Evolutionary conservation across 176 grass and related monocot species (phyloP), one percentile per base, ranked within the genome.

Genomic region (Tillandsia leiboldiana): DNA sequence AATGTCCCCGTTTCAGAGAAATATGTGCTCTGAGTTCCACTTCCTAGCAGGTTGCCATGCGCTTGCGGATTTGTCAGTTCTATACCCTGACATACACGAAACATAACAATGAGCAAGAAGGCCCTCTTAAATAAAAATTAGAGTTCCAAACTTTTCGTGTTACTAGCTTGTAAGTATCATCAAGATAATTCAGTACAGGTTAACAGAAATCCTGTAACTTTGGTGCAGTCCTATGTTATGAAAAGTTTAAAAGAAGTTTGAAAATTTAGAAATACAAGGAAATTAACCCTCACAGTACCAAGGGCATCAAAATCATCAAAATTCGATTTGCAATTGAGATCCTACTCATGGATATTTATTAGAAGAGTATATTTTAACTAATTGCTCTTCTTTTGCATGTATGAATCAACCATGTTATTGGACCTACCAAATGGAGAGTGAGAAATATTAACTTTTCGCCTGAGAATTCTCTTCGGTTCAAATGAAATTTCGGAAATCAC

Each of bases 1-100:
- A 87, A 87, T 69, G 91, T 85, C 6, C 87, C 81, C 0, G 74
- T 83, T 67, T 87, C 84, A 0, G 91, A 90, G 77, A 96, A 90
- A 53, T 85, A 90, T 2, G 91, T 87, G 79, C 84, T 90, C 52
- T 88, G 65, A 3, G 70, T 88, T 75, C 80, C 80, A 12, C 74
- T 77, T 9, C 74, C 87, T 51, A 96, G 79, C 18, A 80, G 75
- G 71, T 86, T 88, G 9, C 63, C 82, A 24, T 78, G 73, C 63
- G 77, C 70, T 24, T 86, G 83, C 71, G 77, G 87, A 50, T 88
- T 91, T 10, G 84, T 77, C 51, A 96, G 73, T 61, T 96, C 91
- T 70, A 87, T 83, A 65, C 91, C 87, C 84, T 87, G 67, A 9
- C 66, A 18, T 4, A 11, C 24, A 67, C 49, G 78, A 26, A 12